Evolutionary conservation across 495 filamentous ascomycete species (phyloP).

Genomic region (Rhypophila decipiens): DNA sequence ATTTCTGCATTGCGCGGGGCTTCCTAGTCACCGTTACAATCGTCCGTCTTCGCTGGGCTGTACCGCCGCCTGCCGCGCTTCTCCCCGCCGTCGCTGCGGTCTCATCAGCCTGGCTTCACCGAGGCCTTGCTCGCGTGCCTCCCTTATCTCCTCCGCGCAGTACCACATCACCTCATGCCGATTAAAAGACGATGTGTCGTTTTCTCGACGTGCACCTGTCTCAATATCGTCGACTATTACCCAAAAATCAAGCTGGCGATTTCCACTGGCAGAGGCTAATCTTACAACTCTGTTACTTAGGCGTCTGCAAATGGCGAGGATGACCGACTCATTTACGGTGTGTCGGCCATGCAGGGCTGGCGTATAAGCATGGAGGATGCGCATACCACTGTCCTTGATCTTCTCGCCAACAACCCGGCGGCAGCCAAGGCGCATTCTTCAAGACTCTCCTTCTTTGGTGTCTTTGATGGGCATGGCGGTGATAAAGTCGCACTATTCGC

Average conservation of each 20-base stretch:
- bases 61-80: not conserved
- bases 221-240: too few relatives aligned
- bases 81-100: not conserved
- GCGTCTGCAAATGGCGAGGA: slow-evolving; percentile 82
- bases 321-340: slow-evolving; percentile 84
- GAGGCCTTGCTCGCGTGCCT: not conserved
- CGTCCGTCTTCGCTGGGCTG: not conserved
- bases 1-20: not conserved
- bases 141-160: not conserved
- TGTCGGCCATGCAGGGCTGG: slow-evolving; percentile 99
- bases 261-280: slow-evolving; percentile 14
- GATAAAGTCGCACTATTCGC: slow-evolving; percentile 93
- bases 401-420: slow-evolving; percentile 58
- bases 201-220: too few relatives aligned
- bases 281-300: slow-evolving; percentile 39
- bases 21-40: not conserved
- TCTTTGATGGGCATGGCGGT: slow-evolving; percentile 96
- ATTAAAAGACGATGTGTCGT: too few relatives aligned
- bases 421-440: slow-evolving; percentile 58
- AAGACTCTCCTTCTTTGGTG: slow-evolving; percentile 90
- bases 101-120: not conserved
- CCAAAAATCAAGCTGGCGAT: too few relatives aligned
- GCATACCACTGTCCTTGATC: slow-evolving; percentile 81
- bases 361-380: slow-evolving; percentile 99
- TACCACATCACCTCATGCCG: not conserved